phyloP scores from a whole-genome alignment of 2,329 filamentous ascomycete species.

The Aspergillus bombycis region DNA sequence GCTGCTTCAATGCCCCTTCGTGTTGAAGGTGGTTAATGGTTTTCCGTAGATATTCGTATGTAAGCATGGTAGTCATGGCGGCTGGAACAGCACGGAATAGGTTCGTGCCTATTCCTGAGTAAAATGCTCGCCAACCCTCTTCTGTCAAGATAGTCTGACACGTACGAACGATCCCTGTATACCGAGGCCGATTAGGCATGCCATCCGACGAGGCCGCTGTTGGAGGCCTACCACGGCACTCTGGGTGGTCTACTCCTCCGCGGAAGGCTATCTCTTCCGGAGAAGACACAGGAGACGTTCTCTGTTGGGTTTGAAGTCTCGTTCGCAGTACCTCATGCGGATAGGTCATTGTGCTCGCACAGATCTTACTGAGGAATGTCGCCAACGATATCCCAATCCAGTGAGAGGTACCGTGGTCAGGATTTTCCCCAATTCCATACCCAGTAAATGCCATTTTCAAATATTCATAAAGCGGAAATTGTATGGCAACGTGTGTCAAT shows the following conservation, averaged over 20 bases:
- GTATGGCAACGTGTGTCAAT: slow-evolving; percentile 91
- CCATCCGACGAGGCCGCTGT: slow-evolving; percentile 56
- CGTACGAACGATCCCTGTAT: slow-evolving; percentile 79
- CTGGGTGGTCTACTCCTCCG: slow-evolving; percentile 40
- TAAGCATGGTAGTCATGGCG: slow-evolving; percentile 96
- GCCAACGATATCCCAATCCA: slow-evolving; percentile 84
- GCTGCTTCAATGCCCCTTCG: slow-evolving; percentile 48
- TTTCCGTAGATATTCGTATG: slow-evolving; percentile 78
- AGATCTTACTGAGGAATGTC: slow-evolving; percentile 90
- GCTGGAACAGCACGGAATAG: slow-evolving; percentile 95
- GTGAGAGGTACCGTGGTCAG: slow-evolving; percentile 65
- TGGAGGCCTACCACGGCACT: slow-evolving; percentile 51
- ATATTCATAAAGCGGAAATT: slow-evolving; percentile 95
- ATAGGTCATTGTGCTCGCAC: slow-evolving; percentile 93
- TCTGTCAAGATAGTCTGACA: slow-evolving; percentile 83
- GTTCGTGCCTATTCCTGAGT: slow-evolving; percentile 96
- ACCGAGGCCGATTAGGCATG: slow-evolving; percentile 61
- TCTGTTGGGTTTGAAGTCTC: slow-evolving; percentile 87
- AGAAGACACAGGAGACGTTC: slow-evolving; percentile 55
- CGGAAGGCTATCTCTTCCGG: slow-evolving; percentile 57
- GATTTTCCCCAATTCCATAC: slow-evolving; percentile 77
- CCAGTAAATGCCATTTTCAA: slow-evolving; percentile 91
- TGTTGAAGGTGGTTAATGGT: slow-evolving; percentile 57
- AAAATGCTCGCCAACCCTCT: slow-evolving; percentile 95
- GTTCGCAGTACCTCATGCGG: slow-evolving; percentile 96